Evolutionary conservation across 179 eudicot species (phyloP).

Genomic region (Sideroxylon spinosum): DNA sequence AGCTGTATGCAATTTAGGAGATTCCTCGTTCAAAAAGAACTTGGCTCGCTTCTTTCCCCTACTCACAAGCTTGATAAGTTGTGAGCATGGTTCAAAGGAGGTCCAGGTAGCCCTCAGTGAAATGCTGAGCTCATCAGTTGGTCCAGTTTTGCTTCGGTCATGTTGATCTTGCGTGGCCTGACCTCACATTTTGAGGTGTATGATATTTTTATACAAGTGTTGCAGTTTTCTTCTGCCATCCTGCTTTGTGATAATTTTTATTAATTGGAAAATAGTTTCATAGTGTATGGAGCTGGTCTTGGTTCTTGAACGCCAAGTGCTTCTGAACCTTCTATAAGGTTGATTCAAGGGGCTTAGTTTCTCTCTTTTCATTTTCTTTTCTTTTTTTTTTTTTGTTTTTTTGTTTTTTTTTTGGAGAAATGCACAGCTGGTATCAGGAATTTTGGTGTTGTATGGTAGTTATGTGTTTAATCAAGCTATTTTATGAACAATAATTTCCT

Average conservation of each 20-base stretch:
- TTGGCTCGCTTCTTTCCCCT: constrained; percentile 67
- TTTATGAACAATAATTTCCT: background rate
- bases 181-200: constrained; percentile 24
- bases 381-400: too few relatives aligned
- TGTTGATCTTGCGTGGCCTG: constrained; percentile 33
- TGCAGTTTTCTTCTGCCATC: constrained; percentile 13
- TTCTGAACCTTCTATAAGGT: constrained; percentile 5
- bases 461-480: background rate
- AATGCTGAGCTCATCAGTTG: constrained; percentile 68
- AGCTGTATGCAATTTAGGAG: constrained; percentile 61
- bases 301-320: constrained; percentile 17
- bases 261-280: constrained; percentile 22
- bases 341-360: constrained; percentile 4
- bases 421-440: constrained; percentile 17
- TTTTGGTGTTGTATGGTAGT: constrained; percentile 24
- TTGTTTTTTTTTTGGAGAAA: background rate
- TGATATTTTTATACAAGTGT: constrained; percentile 16
- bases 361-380: too few relatives aligned
- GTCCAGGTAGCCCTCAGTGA: constrained; percentile 77
- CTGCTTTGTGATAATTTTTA: constrained; percentile 15
- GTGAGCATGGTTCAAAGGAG: constrained; percentile 88
- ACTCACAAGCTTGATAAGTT: constrained; percentile 56
- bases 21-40: constrained; percentile 62
- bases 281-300: constrained; percentile 23
- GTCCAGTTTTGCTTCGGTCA: constrained; percentile 71